These are phyloP conservation scores for Geranium incanum DNA, from an alignment of 441 rosid genomes.

Conservation along the genomic window DNA sequence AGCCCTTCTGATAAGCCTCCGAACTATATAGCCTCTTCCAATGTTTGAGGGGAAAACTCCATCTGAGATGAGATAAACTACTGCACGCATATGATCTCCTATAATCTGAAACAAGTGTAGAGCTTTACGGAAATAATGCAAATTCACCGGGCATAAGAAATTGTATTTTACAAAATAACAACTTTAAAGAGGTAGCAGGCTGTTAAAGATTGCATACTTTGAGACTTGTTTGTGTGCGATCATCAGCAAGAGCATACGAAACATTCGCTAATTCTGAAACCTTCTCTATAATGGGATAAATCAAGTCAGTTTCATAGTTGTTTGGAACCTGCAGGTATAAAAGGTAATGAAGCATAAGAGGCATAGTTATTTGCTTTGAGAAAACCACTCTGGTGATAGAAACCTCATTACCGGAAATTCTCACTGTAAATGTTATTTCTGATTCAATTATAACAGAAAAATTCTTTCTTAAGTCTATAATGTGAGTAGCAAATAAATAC, in stretches of 20 bases:
- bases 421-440: conserved; percentile 11
- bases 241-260: conserved; percentile 51
- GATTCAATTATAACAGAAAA: conserved; percentile 14
- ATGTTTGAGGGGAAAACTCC: conserved; percentile 87
- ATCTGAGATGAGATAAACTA: conserved; percentile 83
- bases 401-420: not conserved
- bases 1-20: conserved; percentile 83
- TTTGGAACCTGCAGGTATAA: conserved; percentile 59
- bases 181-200: conserved; percentile 12
- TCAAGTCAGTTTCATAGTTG: conserved; percentile 93
- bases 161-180: conserved; percentile 4
- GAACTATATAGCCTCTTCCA: conserved; percentile 89
- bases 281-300: conserved; percentile 72
- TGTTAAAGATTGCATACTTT: conserved; percentile 39
- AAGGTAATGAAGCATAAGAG: conserved; percentile 15
- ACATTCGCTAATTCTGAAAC: conserved; percentile 61
- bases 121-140: conserved; percentile 13
- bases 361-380: not conserved
- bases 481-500: conserved; percentile 22
- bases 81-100: conserved; percentile 87
- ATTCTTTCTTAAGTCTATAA: not conserved
- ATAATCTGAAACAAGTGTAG: conserved; percentile 40
- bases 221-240: conserved; percentile 43
- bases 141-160: conserved; percentile 6
- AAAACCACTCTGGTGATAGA: not conserved